Evolutionary conservation across 2,329 filamentous ascomycete genomes (phyloP).

Genomic region (Xylaria sp.): DNA sequence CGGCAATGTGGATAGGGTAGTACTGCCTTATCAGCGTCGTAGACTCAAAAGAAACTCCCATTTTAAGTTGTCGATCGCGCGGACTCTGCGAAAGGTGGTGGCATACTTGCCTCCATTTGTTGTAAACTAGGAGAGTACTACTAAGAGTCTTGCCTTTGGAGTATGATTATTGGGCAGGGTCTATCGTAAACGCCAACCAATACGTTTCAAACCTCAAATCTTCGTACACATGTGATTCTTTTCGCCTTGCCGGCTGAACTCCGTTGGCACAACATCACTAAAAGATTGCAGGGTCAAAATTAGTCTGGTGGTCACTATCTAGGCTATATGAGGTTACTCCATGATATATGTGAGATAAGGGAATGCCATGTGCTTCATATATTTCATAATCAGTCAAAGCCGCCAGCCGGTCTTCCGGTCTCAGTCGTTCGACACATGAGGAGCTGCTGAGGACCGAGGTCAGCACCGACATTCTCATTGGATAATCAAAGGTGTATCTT

Average conservation of each 20-base stretch:
- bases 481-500: background rate
- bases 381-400: background rate
- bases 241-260: background rate
- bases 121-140: background rate
- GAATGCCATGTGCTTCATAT: background rate
- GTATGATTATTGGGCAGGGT: background rate
- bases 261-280: background rate
- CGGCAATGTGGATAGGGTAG: conserved; percentile 1
- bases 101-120: background rate
- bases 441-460: background rate
- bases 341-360: background rate
- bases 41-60: background rate
- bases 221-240: background rate
- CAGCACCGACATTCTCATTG: background rate
- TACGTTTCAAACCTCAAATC: background rate
- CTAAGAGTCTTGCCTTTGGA: background rate
- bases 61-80: background rate
- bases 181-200: conserved; percentile 2
- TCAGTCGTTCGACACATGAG: background rate
- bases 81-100: background rate
- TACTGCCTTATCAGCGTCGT: conserved; percentile 8
- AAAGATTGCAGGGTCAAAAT: background rate
- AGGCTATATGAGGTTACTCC: background rate
- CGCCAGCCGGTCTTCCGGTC: background rate
- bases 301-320: background rate